phyloP scores from a whole-genome alignment of 192 early-diverging fungal genomes.

The Coemansia sp. region DNA sequence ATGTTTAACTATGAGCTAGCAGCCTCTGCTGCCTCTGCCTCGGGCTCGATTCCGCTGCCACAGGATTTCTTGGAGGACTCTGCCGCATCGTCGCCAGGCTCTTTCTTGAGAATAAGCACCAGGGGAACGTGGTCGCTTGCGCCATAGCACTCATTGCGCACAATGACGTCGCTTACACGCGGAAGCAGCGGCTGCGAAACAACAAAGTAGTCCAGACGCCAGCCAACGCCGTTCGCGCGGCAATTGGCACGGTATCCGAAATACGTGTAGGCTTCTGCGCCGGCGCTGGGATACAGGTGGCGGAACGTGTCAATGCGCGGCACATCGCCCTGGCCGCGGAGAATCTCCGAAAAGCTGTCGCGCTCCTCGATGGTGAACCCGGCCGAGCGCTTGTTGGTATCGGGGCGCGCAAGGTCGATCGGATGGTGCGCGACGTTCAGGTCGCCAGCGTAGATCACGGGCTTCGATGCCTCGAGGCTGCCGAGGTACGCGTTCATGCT shows the following conservation, averaged over 20 bases:
- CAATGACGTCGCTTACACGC: constrained; percentile 59
- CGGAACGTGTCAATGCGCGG: constrained; percentile 71
- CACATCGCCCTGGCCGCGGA: constrained; percentile 43
- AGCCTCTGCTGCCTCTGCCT: neutral
- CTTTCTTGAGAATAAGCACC: constrained; percentile 54
- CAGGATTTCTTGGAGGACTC: too few relatives aligned
- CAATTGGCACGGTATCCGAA: constrained; percentile 73
- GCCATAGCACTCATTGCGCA: constrained; percentile 75
- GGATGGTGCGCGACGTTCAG: constrained; percentile 81
- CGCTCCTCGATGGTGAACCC: constrained; percentile 85
- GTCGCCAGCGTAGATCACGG: constrained; percentile 79
- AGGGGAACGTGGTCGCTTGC: constrained; percentile 88
- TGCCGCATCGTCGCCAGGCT: neutral
- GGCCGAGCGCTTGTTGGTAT: constrained; percentile 70
- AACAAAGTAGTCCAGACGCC: constrained; percentile 88
- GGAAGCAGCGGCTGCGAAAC: constrained; percentile 57
- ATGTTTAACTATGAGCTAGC: neutral
- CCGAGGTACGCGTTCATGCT: constrained; percentile 64
- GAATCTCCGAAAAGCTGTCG: constrained; percentile 58
- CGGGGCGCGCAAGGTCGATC: constrained; percentile 70
- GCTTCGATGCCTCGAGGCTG: constrained; percentile 64
- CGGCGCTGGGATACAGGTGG: constrained; percentile 62
- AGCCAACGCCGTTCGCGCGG: constrained; percentile 67
- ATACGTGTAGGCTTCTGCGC: constrained; percentile 66
- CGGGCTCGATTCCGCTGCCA: neutral